phyloP scores from a whole-genome alignment of 257 asterid genomes.

The Plectranthus barbatus region DNA sequence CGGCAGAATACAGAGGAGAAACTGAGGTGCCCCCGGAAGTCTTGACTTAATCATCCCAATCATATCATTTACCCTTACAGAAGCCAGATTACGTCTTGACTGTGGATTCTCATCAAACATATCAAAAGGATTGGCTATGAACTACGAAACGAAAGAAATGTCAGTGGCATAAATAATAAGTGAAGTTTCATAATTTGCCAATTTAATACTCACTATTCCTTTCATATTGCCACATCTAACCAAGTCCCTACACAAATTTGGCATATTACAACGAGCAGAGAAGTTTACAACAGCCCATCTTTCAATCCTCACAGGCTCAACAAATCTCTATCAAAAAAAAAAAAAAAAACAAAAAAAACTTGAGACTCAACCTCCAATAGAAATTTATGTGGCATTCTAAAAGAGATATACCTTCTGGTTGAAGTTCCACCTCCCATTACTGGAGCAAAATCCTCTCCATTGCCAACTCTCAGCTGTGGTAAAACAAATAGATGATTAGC shows the following conservation, averaged over 20 bases:
- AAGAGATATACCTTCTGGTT: conserved; percentile 47
- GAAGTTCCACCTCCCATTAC: conserved; percentile 67
- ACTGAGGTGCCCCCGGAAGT: conserved; percentile 44
- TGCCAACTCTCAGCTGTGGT: conserved; percentile 51
- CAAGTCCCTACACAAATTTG: conserved; percentile 22
- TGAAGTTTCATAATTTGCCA: neutral
- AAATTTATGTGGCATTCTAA: neutral
- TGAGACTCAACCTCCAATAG: neutral
- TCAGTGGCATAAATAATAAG: neutral
- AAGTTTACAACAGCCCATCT: conserved; percentile 59
- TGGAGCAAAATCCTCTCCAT: conserved; percentile 34
- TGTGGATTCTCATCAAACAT: conserved; percentile 35
- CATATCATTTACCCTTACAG: conserved; percentile 56
- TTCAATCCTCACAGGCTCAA: conserved; percentile 31
- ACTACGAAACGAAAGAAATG: conserved; percentile 15
- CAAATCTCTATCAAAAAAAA: conserved; percentile 48
- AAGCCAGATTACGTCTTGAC: conserved; percentile 35
- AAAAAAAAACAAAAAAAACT: conserved; percentile 3
- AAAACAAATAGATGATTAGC: neutral
- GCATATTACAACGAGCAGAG: conserved; percentile 41
- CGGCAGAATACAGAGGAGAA: conserved; percentile 58
- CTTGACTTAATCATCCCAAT: conserved; percentile 14
- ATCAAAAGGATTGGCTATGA: conserved; percentile 14
- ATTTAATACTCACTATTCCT: conserved; percentile 53
- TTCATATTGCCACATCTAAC: conserved; percentile 37